Conservation (phyloP, 768 basidiomycete species). For the Leucocoprinus leucothites region DNA sequence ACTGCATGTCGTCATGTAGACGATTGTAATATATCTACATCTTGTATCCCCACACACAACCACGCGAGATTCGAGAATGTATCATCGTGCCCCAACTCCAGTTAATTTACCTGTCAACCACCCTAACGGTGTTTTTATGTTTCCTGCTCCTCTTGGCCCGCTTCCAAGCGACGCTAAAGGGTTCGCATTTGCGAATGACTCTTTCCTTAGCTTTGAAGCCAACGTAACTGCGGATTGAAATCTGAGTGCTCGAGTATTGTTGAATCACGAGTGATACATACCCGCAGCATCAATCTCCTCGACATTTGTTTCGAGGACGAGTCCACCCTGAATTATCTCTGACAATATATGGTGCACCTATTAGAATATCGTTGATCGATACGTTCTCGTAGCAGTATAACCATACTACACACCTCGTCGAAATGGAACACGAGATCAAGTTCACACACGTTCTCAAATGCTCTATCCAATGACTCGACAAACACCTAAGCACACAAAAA, state of each 20-base stretch:
- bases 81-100: slow-evolving; percentile 47
- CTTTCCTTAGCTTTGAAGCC: slow-evolving; percentile 68
- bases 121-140: slow-evolving; percentile 68
- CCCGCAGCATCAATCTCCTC: slow-evolving; percentile 77
- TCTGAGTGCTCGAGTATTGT: slow-evolving; percentile 7
- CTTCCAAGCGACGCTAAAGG: slow-evolving; percentile 72
- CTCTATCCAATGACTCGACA: slow-evolving; percentile 92
- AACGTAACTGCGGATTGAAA: slow-evolving; percentile 50
- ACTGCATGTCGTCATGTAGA: not conserved
- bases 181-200: slow-evolving; percentile 79
- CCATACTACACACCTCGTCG: slow-evolving; percentile 66
- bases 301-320: slow-evolving; percentile 93
- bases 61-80: not conserved
- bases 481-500: slow-evolving; percentile 63
- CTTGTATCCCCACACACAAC: too few relatives aligned
- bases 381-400: not conserved
- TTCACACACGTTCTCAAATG: slow-evolving; percentile 98
- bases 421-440: slow-evolving; percentile 98
- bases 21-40: not conserved
- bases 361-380: not conserved
- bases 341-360: slow-evolving; percentile 92
- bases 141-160: slow-evolving; percentile 55
- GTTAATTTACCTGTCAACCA: slow-evolving; percentile 78
- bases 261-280: slow-evolving; percentile 31
- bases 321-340: slow-evolving; percentile 96